phyloP scores from a whole-genome alignment of 164 flowering plant genomes.

The Chimonanthus salicifolius region DNA sequence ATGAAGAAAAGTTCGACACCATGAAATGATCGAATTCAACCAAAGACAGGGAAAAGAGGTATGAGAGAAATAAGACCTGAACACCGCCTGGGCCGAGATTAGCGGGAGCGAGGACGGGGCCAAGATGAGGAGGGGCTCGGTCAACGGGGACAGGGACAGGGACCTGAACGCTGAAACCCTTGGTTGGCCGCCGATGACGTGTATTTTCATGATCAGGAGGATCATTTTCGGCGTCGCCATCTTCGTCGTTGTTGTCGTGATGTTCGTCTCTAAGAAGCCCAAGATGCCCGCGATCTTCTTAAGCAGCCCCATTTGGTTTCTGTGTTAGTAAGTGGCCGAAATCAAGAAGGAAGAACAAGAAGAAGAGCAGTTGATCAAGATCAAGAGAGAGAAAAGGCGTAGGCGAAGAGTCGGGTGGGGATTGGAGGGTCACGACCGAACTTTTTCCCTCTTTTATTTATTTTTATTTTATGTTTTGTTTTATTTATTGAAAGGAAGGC shows the following conservation, averaged over 20 bases:
- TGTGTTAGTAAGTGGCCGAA: no score
- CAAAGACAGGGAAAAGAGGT: background rate
- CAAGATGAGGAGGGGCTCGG: conserved; percentile 11
- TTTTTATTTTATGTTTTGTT: no score
- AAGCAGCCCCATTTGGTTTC: conserved; percentile 22
- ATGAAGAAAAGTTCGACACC: background rate
- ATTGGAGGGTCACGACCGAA: no score
- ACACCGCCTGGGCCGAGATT: conserved; percentile 61
- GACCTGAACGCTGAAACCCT: conserved; percentile 69
- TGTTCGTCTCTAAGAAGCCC: conserved; percentile 48
- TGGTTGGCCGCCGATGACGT: conserved; percentile 28
- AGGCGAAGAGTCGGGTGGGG: no score
- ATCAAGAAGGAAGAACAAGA: no score
- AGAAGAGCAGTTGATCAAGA: no score
- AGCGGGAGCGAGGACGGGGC: conserved; percentile 52
- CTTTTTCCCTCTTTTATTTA: no score
- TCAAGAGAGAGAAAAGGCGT: no score
- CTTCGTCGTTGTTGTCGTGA: conserved; percentile 23
- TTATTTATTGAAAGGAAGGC: no score
- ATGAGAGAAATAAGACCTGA: conserved; percentile 39
- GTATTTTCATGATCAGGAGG: background rate
- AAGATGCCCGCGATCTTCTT: conserved; percentile 56
- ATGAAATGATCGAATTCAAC: background rate
- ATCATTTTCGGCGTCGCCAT: conserved; percentile 11
- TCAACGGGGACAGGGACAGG: conserved; percentile 59